phyloP scores from a whole-genome alignment of 2,329 filamentous ascomycete species.

The Periconia macrospinosa region DNA sequence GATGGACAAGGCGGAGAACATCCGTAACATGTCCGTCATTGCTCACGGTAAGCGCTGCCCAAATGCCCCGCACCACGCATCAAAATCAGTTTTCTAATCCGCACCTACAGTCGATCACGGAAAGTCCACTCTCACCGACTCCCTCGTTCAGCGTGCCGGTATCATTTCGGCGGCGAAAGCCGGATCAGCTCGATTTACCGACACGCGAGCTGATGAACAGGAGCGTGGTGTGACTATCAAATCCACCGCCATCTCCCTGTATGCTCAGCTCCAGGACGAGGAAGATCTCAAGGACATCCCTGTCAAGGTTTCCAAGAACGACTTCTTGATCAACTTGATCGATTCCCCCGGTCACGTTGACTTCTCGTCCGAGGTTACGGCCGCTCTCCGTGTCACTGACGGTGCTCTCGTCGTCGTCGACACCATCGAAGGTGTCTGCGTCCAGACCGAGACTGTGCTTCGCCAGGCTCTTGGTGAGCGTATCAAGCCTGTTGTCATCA shows the following conservation, averaged over 20 bases:
- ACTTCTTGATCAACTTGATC: slow-evolving; percentile 99
- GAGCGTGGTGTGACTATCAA: slow-evolving; percentile 99
- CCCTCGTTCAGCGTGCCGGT: slow-evolving; percentile 97
- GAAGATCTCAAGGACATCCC: slow-evolving; percentile 96
- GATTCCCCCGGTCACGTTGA: slow-evolving; percentile 99
- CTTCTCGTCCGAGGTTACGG: slow-evolving; percentile 99
- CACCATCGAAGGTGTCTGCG: slow-evolving; percentile 99
- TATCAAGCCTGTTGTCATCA: slow-evolving; percentile 99
- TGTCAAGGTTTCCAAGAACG: slow-evolving; percentile 84
- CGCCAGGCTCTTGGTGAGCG: slow-evolving; percentile 99
- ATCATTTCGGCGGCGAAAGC: slow-evolving; percentile 99
- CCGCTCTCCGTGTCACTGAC: slow-evolving; percentile 98
- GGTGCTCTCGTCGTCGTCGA: slow-evolving; percentile 99
- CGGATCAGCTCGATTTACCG: slow-evolving; percentile 92
- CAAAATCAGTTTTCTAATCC: slow-evolving; percentile 25
- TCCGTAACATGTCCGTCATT: slow-evolving; percentile 99
- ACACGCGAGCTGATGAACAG: slow-evolving; percentile 97
- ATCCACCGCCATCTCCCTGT: slow-evolving; percentile 99
- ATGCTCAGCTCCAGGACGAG: slow-evolving; percentile 75
- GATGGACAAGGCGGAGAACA: slow-evolving; percentile 78
- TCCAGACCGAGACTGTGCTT: slow-evolving; percentile 99
- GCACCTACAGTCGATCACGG: slow-evolving; percentile 81
- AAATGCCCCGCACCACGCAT: slow-evolving; percentile 15
- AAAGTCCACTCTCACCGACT: slow-evolving; percentile 99
- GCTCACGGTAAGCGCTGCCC: slow-evolving; percentile 71